phyloP scores from a whole-genome alignment of 257 asterid genomes.

The Osmanthus fragrans region DNA sequence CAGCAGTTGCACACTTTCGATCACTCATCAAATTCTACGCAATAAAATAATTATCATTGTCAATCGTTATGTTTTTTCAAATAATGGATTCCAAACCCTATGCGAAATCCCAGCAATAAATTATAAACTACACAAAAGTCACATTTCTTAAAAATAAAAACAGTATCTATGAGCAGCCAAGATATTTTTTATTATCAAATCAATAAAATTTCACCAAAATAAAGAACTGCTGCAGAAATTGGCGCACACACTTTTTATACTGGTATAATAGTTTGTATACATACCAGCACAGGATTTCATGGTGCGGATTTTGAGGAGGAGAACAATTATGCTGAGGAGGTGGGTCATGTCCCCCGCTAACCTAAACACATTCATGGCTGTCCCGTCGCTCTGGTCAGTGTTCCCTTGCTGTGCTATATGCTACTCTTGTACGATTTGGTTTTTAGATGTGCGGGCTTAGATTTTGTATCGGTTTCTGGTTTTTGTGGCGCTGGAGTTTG shows the following conservation, averaged over 20 bases:
- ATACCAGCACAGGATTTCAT: constrained; percentile 52
- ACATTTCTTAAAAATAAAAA: not conserved
- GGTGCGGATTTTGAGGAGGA: constrained; percentile 48
- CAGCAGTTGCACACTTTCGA: no score
- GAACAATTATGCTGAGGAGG: constrained; percentile 46
- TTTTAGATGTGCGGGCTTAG: not conserved
- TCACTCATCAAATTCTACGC: no score
- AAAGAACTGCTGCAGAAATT: no score
- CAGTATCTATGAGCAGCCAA: no score
- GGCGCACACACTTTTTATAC: not conserved
- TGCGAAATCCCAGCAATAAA: not conserved
- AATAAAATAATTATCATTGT: no score
- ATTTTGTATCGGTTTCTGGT: not conserved
- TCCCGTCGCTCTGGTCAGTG: not conserved
- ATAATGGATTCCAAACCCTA: no score
- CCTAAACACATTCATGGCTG: constrained; percentile 47
- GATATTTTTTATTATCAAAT: not conserved
- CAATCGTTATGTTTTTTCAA: no score
- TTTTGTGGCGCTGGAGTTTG: not conserved
- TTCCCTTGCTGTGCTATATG: not conserved
- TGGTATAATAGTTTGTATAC: not conserved
- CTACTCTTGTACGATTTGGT: not conserved
- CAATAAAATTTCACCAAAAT: no score
- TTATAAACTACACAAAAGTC: not conserved
- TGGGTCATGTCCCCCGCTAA: constrained; percentile 50